Evolutionary conservation across 371 early-diverging fungal genomes (phyloP).

Genomic region (Mortierella sp.): DNA sequence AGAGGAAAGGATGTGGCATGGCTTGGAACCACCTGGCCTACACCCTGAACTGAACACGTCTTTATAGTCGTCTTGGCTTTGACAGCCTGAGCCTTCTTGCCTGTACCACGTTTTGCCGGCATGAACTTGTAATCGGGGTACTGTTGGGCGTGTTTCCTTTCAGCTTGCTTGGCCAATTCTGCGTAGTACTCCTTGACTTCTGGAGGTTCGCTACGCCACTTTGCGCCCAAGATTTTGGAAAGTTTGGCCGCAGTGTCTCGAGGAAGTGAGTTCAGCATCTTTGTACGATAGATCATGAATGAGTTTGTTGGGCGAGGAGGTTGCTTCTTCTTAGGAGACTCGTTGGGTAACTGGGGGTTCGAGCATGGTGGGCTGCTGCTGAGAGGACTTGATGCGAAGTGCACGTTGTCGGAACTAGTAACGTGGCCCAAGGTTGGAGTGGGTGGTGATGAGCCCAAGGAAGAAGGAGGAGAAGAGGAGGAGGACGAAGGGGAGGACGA

Average conservation of each 20-base stretch:
- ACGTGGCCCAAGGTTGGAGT: neutral
- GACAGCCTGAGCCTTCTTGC: constrained; percentile 15
- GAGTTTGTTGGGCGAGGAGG: constrained; percentile 52
- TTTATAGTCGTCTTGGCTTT: neutral
- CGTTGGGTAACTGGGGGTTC: neutral
- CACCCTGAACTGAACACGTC: neutral
- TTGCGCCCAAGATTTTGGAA: constrained; percentile 41
- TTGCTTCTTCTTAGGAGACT: neutral
- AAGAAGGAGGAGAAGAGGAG: neutral
- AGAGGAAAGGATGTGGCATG: neutral
- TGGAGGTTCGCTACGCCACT: constrained; percentile 34
- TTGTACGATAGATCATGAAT: constrained; percentile 46
- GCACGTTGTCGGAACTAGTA: neutral
- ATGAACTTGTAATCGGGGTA: constrained; percentile 49
- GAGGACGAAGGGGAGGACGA: neutral
- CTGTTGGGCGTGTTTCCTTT: constrained; percentile 26
- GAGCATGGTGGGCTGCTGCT: neutral
- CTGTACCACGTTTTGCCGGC: constrained; percentile 23
- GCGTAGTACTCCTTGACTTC: constrained; percentile 29
- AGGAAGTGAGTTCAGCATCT: constrained; percentile 21
- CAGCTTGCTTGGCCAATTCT: constrained; percentile 36
- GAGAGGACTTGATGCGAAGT: neutral
- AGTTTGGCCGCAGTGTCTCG: constrained; percentile 43
- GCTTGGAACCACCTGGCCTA: neutral
- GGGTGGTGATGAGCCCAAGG: neutral